A percentile compares a stretch with the other conserved stretches of the same genome.
These are phyloP conservation scores for Stenogyne calaminthoides DNA, from an alignment of 305 asterid genomes.

Conservation along the genomic window DNA sequence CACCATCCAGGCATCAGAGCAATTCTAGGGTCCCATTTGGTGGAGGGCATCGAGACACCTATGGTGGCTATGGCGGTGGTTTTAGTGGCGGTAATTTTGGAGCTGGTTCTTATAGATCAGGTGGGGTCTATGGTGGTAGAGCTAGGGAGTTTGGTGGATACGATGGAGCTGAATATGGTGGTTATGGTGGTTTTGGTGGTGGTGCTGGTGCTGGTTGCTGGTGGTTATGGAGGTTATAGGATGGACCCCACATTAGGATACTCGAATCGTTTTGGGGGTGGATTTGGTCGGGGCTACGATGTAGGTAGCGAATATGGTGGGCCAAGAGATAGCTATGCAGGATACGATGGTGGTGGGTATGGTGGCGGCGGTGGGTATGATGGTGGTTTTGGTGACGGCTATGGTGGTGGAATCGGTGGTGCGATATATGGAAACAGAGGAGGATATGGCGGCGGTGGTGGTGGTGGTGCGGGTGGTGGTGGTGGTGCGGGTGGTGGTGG, in stretches of 20 bases:
- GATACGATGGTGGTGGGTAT: conserved; percentile 39
- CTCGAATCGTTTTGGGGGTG: conserved; percentile 51
- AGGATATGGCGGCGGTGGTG: conserved; percentile 27
- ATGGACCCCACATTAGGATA: conserved; percentile 49
- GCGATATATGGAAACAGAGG: conserved; percentile 37
- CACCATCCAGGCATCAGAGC: conserved; percentile 47
- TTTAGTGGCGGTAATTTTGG: conserved; percentile 38
- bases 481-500: conserved; percentile 38
- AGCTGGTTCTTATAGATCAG: conserved; percentile 48
- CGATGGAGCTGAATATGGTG: conserved; percentile 45
- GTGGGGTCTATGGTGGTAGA: conserved; percentile 55
- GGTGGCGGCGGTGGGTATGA: conserved; percentile 39
- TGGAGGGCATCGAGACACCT: conserved; percentile 46
- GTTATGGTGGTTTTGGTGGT: conserved; percentile 33
- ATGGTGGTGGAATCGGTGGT: conserved; percentile 42
- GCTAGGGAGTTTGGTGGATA: conserved; percentile 49
- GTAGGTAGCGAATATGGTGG: conserved; percentile 48
- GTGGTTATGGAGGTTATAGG: conserved; percentile 49
- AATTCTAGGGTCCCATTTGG: conserved; percentile 41
- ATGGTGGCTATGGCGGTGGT: conserved; percentile 47
- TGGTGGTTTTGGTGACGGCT: conserved; percentile 37
- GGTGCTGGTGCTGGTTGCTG: conserved; percentile 19
- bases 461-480: conserved; percentile 20
- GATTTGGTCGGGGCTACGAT: conserved; percentile 55
- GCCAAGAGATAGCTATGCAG: conserved; percentile 43